These are phyloP conservation scores for Tetracladium maxilliforme DNA, from an alignment of 2,329 filamentous ascomycete genomes.

Conservation along the genomic window DNA sequence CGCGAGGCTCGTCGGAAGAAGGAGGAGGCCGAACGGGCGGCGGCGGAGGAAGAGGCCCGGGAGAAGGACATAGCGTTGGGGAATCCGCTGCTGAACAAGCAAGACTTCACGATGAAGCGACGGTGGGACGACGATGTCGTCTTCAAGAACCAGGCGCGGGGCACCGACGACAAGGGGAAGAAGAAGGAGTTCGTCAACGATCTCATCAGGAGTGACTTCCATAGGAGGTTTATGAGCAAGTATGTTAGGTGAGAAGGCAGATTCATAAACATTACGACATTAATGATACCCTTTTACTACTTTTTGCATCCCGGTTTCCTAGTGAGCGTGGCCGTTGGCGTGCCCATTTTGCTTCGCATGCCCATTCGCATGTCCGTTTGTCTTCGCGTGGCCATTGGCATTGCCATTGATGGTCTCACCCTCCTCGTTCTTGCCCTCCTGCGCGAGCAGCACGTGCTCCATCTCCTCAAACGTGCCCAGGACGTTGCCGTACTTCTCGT, in stretches of 20 bases:
- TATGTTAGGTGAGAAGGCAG: too few species aligned
- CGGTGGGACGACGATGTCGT: constrained; percentile 97
- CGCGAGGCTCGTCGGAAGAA: constrained; percentile 65
- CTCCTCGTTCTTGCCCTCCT: constrained; percentile 14
- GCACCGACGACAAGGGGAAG: constrained; percentile 81
- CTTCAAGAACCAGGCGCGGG: constrained; percentile 95
- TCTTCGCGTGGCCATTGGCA: too few species aligned
- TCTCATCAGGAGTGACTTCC: constrained; percentile 86
- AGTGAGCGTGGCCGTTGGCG: too few species aligned
- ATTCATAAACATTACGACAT: too few species aligned
- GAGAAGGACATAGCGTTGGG: constrained; percentile 83
- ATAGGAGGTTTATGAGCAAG: constrained; percentile 94
- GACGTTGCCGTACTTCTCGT: constrained; percentile 64
- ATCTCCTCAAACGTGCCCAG: constrained; percentile 64
- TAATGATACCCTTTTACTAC: too few species aligned
- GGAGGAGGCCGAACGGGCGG: constrained; percentile 64
- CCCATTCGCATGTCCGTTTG: too few species aligned
- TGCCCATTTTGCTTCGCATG: too few species aligned
- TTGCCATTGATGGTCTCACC: too few species aligned
- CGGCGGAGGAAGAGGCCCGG: constrained; percentile 65
- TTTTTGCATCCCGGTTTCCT: too few species aligned
- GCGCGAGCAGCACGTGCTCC: constrained; percentile 49
- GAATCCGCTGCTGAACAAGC: constrained; percentile 81
- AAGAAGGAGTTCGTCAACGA: constrained; percentile 96
- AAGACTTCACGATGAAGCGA: constrained; percentile 80